Base-by-base conservation (phyloP, 2,329 filamentous ascomycete species). In the Fusarium oligoseptatum region DNA sequence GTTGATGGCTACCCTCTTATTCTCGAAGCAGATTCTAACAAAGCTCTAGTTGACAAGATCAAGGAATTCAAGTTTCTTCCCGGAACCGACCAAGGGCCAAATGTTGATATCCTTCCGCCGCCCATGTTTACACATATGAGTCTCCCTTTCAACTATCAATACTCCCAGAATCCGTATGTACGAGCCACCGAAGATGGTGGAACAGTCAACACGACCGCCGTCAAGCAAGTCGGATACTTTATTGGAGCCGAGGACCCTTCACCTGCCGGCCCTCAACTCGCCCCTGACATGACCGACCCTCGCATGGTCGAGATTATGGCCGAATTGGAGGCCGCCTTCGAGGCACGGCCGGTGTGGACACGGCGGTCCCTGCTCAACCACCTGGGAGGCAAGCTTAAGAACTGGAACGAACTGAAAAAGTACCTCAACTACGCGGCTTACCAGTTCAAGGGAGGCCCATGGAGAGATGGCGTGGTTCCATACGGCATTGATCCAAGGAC, bases 371-470 rank as follows among this genome's bases (percentile, higher is more conserved):
- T 98, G 15, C 88, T 93, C 77, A 98, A 98, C 82, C 88, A 89
- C 62, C 87, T 98, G 34, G 85, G 83, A 3, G 84, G 84, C 58
- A 84, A 84, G 57, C 84, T 86, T 29, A 86, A 85, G 50, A 86
- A 87, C 69, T 90, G 87, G 81, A 88, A 89, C 67, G 83, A 88
- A 48, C 83, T 98, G 70, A 93, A 94, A 77, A 89, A 93, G 79
- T 94, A 94, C 56, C 89, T 95, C 62, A 93, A 95, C 72, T 96
- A 97, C 78, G 91, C 94, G 6, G 95, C 94, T 10, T 99, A 98
- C 84, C 94, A 95, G 83, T 98, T 98, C 87, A 93, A 93, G 68
- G 95, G 93, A 24, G 97, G 97, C 0, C 95, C 97, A 0, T 99
- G 95, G 93, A 90, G 95, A 73, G 95, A 98, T 81, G 92, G 94